phyloP scores from a whole-genome alignment of 2,329 filamentous ascomycete genomes.

The Claviceps sp. region DNA sequence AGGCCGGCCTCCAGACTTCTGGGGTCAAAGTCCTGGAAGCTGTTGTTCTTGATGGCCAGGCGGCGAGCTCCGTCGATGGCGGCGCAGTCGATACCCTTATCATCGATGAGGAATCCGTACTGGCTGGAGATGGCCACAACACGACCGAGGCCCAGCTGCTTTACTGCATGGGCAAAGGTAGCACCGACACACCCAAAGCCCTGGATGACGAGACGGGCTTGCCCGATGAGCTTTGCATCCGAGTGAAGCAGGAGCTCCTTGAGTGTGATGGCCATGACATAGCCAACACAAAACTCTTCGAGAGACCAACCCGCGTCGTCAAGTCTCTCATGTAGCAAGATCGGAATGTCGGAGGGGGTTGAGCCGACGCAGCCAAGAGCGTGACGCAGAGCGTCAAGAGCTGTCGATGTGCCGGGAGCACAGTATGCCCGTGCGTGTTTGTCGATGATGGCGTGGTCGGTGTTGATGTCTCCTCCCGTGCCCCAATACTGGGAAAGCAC shows the following conservation, averaged over 20 bases:
- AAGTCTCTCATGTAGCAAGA: neutral
- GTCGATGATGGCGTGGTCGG: neutral
- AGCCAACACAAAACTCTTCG: neutral
- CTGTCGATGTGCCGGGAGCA: neutral
- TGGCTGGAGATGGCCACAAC: neutral
- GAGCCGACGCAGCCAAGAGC: neutral
- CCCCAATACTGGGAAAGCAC: neutral
- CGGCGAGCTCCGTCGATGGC: neutral
- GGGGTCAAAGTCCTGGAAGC: neutral
- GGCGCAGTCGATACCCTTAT: neutral
- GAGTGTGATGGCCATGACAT: conserved; percentile 1
- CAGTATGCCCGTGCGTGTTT: neutral
- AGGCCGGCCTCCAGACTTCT: neutral
- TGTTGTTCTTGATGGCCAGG: neutral
- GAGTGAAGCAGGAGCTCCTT: neutral
- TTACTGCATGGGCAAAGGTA: neutral
- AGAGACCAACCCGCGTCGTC: neutral
- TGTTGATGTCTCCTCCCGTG: neutral
- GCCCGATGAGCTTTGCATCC: neutral
- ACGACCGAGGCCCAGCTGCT: neutral
- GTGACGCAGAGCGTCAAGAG: neutral
- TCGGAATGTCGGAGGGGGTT: neutral
- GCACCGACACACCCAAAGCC: neutral
- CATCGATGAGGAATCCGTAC: neutral
- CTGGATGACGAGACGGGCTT: neutral